phyloP scores from a whole-genome alignment of 2,329 filamentous ascomycete genomes.

The Aspergillus floridensis region DNA sequence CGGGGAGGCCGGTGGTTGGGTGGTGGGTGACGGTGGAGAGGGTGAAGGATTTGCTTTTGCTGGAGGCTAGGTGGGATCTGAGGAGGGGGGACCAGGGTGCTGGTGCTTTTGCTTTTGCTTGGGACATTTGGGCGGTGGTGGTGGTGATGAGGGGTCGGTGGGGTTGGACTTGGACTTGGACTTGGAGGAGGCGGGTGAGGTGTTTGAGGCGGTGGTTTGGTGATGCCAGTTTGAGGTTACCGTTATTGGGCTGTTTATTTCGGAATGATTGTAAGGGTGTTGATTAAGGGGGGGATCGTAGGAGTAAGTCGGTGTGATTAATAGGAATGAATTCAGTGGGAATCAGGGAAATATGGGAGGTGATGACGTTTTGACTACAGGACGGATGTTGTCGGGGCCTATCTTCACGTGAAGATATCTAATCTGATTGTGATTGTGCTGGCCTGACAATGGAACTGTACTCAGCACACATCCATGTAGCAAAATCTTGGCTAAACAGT shows the following conservation, averaged over 20 bases:
- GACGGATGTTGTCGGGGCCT: no score
- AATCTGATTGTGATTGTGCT: no score
- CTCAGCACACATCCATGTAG: no score
- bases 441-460: no score
- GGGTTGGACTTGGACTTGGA: not conserved
- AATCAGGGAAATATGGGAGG: no score
- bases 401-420: no score
- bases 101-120: slow-evolving; percentile 10
- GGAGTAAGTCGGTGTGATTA: not conserved
- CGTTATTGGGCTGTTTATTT: no score
- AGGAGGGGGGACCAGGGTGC: slow-evolving; percentile 33
- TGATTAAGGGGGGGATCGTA: not conserved
- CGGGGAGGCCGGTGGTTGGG: slow-evolving; percentile 15
- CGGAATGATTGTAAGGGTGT: no score
- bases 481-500: no score
- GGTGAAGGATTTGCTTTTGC: slow-evolving; percentile 25
- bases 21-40: slow-evolving; percentile 25
- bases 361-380: no score
- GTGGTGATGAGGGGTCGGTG: not conserved
- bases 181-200: not conserved
- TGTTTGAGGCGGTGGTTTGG: not conserved
- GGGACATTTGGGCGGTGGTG: slow-evolving; percentile 17
- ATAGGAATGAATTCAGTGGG: no score
- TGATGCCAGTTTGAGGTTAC: no score
- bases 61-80: slow-evolving; percentile 22